A percentile compares a stretch with the other conserved stretches of the same genome.
phyloP scores from a whole-genome alignment of 768 basidiomycete species.

The Tylopilus vinaceipallidus region DNA sequence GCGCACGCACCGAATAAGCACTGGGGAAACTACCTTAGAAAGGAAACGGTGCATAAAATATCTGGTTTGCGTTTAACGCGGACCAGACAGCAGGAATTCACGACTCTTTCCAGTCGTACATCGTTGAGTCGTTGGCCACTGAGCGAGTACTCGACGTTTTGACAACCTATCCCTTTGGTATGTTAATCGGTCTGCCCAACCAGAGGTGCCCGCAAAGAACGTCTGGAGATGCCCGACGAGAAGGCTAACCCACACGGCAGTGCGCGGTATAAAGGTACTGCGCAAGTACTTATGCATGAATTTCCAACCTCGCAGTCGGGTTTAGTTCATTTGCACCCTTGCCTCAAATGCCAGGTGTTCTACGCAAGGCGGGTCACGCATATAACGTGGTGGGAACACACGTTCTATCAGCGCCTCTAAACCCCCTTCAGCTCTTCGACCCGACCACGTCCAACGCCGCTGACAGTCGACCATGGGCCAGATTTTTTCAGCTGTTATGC shows the following conservation, averaged over 20 bases:
- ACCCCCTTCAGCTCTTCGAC: neutral
- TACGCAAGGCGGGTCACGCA: neutral
- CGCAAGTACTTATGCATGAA: neutral
- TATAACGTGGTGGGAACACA: constrained; percentile 11
- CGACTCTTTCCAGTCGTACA: neutral
- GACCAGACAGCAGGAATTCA: neutral
- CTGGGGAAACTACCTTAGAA: neutral
- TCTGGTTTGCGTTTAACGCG: neutral
- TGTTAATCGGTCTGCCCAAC: too few relatives aligned
- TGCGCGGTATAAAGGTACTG: too few relatives aligned
- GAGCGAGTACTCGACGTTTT: neutral
- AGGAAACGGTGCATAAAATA: neutral
- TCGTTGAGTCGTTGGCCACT: neutral
- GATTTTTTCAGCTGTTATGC: constrained; percentile 3
- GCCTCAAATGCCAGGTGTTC: constrained; percentile 7
- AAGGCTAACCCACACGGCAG: too few relatives aligned
- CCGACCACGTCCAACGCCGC: constrained; percentile 9
- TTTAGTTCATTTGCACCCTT: constrained; percentile 6
- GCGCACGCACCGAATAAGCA: constrained; percentile 1
- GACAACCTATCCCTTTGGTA: too few relatives aligned
- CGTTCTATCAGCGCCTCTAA: neutral
- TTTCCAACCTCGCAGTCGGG: neutral
- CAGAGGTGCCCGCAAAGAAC: too few relatives aligned
- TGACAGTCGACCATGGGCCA: constrained; percentile 23
- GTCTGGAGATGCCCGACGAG: neutral